phyloP scores from a whole-genome alignment of 768 basidiomycete genomes.

The Lentinula edodes region DNA sequence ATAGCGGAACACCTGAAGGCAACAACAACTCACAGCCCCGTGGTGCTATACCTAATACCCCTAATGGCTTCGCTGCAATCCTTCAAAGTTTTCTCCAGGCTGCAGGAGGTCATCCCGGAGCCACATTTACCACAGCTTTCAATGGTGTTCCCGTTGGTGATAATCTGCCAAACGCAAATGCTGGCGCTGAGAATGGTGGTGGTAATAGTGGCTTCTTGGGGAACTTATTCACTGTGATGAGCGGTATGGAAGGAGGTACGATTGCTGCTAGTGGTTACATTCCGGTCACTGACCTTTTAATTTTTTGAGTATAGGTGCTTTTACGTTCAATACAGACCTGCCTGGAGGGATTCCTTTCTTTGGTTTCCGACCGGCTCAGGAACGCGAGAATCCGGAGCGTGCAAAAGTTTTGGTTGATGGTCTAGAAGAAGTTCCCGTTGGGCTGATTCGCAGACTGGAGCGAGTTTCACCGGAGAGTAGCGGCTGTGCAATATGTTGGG shows the following conservation, averaged over 20 bases:
- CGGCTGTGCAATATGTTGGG: constrained; percentile 77
- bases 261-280: too few relatives aligned
- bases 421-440: constrained; percentile 60
- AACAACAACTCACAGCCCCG: background rate
- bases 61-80: background rate
- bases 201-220: background rate
- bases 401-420: constrained; percentile 59
- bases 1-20: background rate
- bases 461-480: constrained; percentile 37
- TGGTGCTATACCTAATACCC: background rate
- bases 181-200: background rate
- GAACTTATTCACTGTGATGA: constrained; percentile 6
- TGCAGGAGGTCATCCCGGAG: background rate
- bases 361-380: constrained; percentile 19
- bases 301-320: constrained; percentile 1
- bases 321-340: constrained; percentile 14
- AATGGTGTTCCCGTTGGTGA: constrained; percentile 2
- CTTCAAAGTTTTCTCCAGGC: background rate
- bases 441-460: constrained; percentile 61
- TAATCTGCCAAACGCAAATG: background rate
- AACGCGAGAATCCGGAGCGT: constrained; percentile 60
- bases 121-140: background rate
- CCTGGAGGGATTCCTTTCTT: constrained; percentile 10
- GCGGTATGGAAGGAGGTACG: background rate
- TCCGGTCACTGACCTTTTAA: background rate